These are phyloP conservation scores for Elsinoe ampelina DNA, from an alignment of 2,329 filamentous ascomycete genomes.

Conservation along the genomic window DNA sequence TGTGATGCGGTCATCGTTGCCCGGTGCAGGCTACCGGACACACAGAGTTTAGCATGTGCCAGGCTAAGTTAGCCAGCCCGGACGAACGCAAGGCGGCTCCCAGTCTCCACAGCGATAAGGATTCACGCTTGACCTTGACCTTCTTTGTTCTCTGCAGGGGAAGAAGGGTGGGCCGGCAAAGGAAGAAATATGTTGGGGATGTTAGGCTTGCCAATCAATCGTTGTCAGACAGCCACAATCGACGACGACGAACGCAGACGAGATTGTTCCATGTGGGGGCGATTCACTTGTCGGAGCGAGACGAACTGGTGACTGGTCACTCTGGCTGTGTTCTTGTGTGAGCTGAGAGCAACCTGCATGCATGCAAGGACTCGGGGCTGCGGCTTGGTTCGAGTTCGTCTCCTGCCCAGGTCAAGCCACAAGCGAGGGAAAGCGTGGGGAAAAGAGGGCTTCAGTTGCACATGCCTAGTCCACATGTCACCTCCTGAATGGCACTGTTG, in stretches of 20 bases:
- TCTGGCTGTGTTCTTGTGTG: not conserved
- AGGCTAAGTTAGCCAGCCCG: too few relatives aligned
- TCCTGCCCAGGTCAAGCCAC: not conserved
- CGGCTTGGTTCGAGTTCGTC: not conserved
- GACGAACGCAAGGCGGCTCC: conserved; percentile 5
- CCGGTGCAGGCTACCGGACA: not conserved
- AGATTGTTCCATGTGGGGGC: not conserved
- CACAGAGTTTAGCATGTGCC: not conserved
- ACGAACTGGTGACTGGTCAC: not conserved
- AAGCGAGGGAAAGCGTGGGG: conserved; percentile 9
- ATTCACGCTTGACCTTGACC: not conserved
- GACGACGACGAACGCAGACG: not conserved
- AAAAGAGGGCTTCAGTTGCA: not conserved
- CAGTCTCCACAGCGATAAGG: not conserved
- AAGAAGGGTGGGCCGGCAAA: not conserved
- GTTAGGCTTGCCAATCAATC: conserved; percentile 2
- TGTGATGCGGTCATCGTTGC: conserved; percentile 2
- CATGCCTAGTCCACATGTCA: not conserved
- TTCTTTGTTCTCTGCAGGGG: conserved; percentile 2
- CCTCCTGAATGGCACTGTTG: not conserved
- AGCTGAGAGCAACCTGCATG: too few relatives aligned
- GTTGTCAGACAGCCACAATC: conserved; percentile 1
- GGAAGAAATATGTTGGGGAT: conserved; percentile 4
- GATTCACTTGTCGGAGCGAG: not conserved
- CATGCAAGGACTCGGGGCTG: not conserved